A percentile compares a stretch with the other conserved stretches of the same genome.
phyloP scores from a whole-genome alignment of 805 yeast genomes.

The Scheffersomyces stipitis region DNA sequence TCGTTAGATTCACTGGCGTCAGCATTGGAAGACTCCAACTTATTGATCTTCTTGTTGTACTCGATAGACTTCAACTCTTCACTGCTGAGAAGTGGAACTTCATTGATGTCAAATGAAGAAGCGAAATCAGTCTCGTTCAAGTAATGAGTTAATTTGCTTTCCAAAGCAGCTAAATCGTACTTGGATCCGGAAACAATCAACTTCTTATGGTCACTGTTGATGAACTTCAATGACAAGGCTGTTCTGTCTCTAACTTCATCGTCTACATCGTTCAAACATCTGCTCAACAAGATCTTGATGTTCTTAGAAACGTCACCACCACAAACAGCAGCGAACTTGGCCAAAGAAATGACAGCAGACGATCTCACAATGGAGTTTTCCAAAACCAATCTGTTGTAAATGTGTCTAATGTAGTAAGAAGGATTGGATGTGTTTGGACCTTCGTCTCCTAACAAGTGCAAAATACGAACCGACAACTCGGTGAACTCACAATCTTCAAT shows the following conservation, averaged over 20 bases:
- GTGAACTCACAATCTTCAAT: slow-evolving; percentile 98
- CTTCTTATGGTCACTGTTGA: slow-evolving; percentile 34
- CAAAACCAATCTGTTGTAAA: slow-evolving; percentile 92
- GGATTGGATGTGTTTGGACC: slow-evolving; percentile 89
- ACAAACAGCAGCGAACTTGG: slow-evolving; percentile 82
- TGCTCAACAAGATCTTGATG: slow-evolving; percentile 69
- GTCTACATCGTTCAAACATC: slow-evolving; percentile 86
- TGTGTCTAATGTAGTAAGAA: slow-evolving; percentile 89
- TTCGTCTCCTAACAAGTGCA: slow-evolving; percentile 89
- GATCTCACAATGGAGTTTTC: slow-evolving; percentile 95
- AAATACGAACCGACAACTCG: slow-evolving; percentile 87
- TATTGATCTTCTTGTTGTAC: slow-evolving; percentile 50
- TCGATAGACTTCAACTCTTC: slow-evolving; percentile 70
- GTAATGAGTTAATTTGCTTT: slow-evolving; percentile 71
- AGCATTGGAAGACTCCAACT: slow-evolving; percentile 27
- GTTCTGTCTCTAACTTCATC: slow-evolving; percentile 99
- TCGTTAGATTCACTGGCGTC: slow-evolving; percentile 16
- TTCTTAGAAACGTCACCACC: slow-evolving; percentile 67
- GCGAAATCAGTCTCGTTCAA: slow-evolving; percentile 53
- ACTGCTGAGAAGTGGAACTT: slow-evolving; percentile 63
- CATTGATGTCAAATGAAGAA: slow-evolving; percentile 67
- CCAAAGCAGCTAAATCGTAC: slow-evolving; percentile 76
- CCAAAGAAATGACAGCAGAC: slow-evolving; percentile 88
- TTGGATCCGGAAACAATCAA: slow-evolving; percentile 67
- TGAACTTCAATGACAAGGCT: slow-evolving; percentile 73